phyloP scores from a whole-genome alignment of 2,329 filamentous ascomycete genomes.

The Lasiodiplodia sp. region DNA sequence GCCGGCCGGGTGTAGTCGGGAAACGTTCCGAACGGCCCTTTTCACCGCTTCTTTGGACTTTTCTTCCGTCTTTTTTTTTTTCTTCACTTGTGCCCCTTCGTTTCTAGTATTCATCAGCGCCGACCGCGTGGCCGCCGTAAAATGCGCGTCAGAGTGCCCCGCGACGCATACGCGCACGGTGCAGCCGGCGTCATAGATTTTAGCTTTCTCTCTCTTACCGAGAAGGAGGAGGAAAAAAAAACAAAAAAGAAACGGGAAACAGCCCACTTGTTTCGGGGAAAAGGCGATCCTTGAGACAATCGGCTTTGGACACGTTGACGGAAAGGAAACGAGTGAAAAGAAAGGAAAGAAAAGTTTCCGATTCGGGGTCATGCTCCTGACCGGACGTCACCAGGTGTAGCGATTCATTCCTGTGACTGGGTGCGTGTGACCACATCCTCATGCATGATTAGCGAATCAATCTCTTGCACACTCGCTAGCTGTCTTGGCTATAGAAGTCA shows the following conservation, averaged over 20 bases:
- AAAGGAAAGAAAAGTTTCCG: background rate
- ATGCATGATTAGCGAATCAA: background rate
- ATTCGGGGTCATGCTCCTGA: background rate
- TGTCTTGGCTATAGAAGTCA: background rate
- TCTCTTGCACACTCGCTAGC: background rate
- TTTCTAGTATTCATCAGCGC: background rate
- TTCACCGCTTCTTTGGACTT: slow-evolving; percentile 7
- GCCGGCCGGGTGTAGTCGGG: slow-evolving; percentile 1
- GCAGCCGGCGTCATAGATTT: too few species aligned
- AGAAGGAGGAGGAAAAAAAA: background rate
- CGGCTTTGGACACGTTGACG: background rate
- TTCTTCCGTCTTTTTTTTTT: background rate
- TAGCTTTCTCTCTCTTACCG: background rate
- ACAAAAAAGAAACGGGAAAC: background rate
- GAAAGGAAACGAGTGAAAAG: background rate
- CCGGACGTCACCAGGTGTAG: background rate
- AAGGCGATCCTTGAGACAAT: background rate
- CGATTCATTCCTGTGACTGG: background rate
- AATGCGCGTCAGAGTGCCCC: too few species aligned
- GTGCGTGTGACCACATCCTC: background rate
- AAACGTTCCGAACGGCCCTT: slow-evolving; percentile 7
- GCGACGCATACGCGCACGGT: too few species aligned
- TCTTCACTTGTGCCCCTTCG: background rate
- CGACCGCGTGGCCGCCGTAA: too few species aligned
- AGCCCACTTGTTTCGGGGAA: background rate